Evolutionary conservation across 2,329 filamentous ascomycete species (phyloP), one percentile per base, ranked within the genome.

Genomic region (Sclerotinia nivalis): DNA sequence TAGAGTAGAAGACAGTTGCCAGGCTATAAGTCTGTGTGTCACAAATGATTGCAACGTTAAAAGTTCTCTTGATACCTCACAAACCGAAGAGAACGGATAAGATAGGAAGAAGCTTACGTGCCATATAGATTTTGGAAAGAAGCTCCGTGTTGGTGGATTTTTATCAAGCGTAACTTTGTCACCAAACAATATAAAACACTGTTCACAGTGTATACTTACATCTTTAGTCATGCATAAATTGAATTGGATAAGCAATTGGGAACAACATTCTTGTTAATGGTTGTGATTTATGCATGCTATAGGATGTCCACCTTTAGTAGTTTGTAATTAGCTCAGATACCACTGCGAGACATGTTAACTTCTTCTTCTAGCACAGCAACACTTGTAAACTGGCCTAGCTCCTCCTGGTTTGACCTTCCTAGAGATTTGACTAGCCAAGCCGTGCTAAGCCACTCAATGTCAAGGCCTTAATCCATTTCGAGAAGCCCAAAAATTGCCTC

Each of bases 221-320:
- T 22, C 45, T 50, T 62, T 37, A 37, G 13, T 31, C 45, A 34
- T 62, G 45, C 28, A 62, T 62, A 50, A 60, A 50, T 12, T 37
- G 45, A 50, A 13, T 47, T 50, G 37, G 45, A 13, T 25, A 18
- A 37, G 13, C 28, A 37, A 62, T 50, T 34, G 28, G 60, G 45
- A 50, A 25, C 22, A 50, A 50, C 60, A 28, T 34, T 62, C 28
- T 50, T 62, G 28, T 9, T 37, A 62, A 50, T 50, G 28, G 43
- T 62, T 28, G 59, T 47, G n/a, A 64, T 20, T 64, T 40, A 50
- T 64, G 45, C 45, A 64, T 49, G 31, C 20, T 37, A 34, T 10
- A 64, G 3, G 22, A 64, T 62, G 59, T 62, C 43, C 45, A 49
- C 60, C 20, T 50, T 49, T n/a, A 50, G 28, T 50, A 37, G 31